These are phyloP conservation scores for Lachnellula subtilissima DNA, from an alignment of 2,329 filamentous ascomycete species.

Conservation along the genomic window DNA sequence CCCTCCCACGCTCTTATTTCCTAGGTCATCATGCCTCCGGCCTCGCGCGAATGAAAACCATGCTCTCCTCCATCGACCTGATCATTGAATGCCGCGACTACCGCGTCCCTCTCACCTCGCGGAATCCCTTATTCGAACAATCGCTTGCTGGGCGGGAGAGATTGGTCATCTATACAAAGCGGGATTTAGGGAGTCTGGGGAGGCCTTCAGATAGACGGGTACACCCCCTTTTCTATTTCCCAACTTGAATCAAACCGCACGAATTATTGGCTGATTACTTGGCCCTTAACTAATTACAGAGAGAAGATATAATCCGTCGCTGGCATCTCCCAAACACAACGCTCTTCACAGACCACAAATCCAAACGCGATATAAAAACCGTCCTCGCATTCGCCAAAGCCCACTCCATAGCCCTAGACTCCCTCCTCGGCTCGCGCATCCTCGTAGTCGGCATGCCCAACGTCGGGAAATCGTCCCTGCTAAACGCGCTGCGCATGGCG, in stretches of 20 bases:
- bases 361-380: conserved; percentile 38
- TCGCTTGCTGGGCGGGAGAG: conserved; percentile 67
- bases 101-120: conserved; percentile 80
- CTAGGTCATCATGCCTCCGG: conserved; percentile 87
- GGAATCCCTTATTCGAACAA: conserved; percentile 84
- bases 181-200: conserved; percentile 60
- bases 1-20: conserved; percentile 85
- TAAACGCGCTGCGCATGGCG: conserved; percentile 73
- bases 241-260: neutral
- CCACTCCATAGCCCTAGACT: conserved; percentile 46
- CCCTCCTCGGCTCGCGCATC: conserved; percentile 75
- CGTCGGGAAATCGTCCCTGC: conserved; percentile 89
- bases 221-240: conserved; percentile 8
- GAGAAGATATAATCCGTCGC: conserved; percentile 45
- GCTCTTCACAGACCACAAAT: conserved; percentile 48
- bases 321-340: conserved; percentile 50
- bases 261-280: conserved; percentile 8
- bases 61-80: conserved; percentile 76
- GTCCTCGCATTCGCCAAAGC: conserved; percentile 45
- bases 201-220: conserved; percentile 39
- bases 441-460: conserved; percentile 98
- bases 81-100: conserved; percentile 95
- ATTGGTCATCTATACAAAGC: conserved; percentile 86
- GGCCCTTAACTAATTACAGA: conserved; percentile 29
- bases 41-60: conserved; percentile 73